Evolutionary conservation across 2,329 filamentous ascomycete species (phyloP), one percentile per base, ranked within the genome.

Genomic region (Colletotrichum caudatum): DNA sequence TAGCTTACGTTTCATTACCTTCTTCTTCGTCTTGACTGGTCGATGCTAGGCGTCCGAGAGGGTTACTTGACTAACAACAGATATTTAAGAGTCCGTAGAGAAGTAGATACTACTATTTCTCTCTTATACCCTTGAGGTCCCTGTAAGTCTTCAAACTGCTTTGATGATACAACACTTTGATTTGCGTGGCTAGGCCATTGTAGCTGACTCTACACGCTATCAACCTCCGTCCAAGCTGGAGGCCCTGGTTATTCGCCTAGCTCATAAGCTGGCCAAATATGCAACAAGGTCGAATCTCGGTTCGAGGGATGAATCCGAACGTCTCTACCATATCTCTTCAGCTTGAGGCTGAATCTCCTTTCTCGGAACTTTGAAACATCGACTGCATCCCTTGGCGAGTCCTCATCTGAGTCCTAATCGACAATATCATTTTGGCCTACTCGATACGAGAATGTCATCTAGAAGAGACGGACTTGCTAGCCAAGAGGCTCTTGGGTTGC

Each of bases 201-300:
- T 23, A 11, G 8, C 46, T 23, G 9, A 0, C 5, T 5, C 12
- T 50, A 37, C 1, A 37, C 35, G n/a, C 9, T 2, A 23, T 23
- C 46, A n/a, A 23, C 12, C n/a, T 2, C n/a, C 46, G 6, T 23
- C 9, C 9, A 5, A 50, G 12, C 46, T 23, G 3, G 5, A 23
- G 2, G 11, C 11, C 0, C 9, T 7, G 2, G 4, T n/a, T 4
- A 11, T 9, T 12, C 5, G 3, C 46, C n/a, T 23, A 5, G n/a
- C 12, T 2, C 5, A 14, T 5, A 6, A 23, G 7, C 7, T 16
- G 11, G n/a, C 12, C 3, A 16, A 11, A 50, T 7, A 2, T 26
- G 48, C 11, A 50, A 3, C n/a, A 7, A 5, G 26, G 2, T 8
- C 8, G 50, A 18, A 51, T 18, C 5, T 3, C 50, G 18, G 7